Evolutionary conservation across 2,329 filamentous ascomycete species (phyloP).

Genomic region (Diplodia seriata): DNA sequence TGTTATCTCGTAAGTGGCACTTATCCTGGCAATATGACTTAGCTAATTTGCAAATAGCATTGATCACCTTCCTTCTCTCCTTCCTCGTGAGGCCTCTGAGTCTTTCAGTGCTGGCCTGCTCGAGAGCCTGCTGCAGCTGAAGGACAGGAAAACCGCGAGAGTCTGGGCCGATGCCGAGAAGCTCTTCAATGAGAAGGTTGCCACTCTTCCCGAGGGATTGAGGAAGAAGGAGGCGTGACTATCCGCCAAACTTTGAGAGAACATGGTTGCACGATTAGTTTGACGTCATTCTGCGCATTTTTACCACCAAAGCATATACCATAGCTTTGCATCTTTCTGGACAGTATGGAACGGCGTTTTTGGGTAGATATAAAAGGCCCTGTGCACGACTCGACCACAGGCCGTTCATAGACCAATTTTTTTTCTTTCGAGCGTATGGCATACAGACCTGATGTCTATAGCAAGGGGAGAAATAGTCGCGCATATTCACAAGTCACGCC

Average conservation of each 20-base stretch:
- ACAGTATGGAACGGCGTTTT: conserved; percentile 11
- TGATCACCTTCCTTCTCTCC: conserved; percentile 61
- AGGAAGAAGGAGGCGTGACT: conserved; percentile 58
- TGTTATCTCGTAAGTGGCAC: conserved; percentile 76
- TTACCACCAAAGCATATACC: neutral
- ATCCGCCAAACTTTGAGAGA: neutral
- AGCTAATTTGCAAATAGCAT: conserved; percentile 36
- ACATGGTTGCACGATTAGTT: neutral
- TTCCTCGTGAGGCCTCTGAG: conserved; percentile 87
- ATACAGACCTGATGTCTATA: conserved; percentile 12
- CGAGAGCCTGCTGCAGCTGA: conserved; percentile 77
- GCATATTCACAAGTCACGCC: neutral
- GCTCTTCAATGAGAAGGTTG: conserved; percentile 83
- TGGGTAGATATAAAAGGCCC: neutral
- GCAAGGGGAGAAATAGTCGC: conserved; percentile 18
- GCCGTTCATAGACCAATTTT: conserved; percentile 12
- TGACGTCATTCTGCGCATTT: conserved; percentile 4
- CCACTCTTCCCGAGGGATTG: conserved; percentile 64
- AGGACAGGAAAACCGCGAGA: conserved; percentile 72
- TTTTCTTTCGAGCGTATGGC: conserved; percentile 5
- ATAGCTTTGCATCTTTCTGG: conserved; percentile 8
- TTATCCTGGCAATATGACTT: neutral
- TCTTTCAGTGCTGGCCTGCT: conserved; percentile 81
- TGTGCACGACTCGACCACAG: conserved; percentile 8
- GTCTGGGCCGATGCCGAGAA: conserved; percentile 90